Percentiles rank a stretch among this genome's conserved stretches.
Evolutionary conservation across 176 grass and related monocot species (phyloP).

Genomic region (Hordeum vulgare): MorexV3_pseudomolecules_assembly NC_058520.1:22825582-22826081

Average conservation of each 20-base stretch:
- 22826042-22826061: conserved; percentile 27
- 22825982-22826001: conserved; percentile 39
- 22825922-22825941: not conserved
- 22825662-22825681: too few relatives aligned
- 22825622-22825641: too few relatives aligned
- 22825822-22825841: not conserved
- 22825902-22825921: conserved; percentile 34
- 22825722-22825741: too few relatives aligned
- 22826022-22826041: conserved; percentile 46
- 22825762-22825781: too few relatives aligned
- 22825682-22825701: too few relatives aligned
- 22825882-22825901: not conserved
- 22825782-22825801: too few relatives aligned
- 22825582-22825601: too few relatives aligned
- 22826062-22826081: conserved; percentile 31
- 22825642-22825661: too few relatives aligned
- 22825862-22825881: conserved; percentile 15
- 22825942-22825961: conserved; percentile 21
- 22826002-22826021: conserved; percentile 25
- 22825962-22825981: conserved; percentile 26
- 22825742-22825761: too few relatives aligned
- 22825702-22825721: too few relatives aligned
- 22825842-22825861: conserved; percentile 14
- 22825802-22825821: not conserved
- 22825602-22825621: too few relatives aligned